Evolutionary conservation across 306 rosid species (phyloP).

Genomic region (Vicia faba): DNA sequence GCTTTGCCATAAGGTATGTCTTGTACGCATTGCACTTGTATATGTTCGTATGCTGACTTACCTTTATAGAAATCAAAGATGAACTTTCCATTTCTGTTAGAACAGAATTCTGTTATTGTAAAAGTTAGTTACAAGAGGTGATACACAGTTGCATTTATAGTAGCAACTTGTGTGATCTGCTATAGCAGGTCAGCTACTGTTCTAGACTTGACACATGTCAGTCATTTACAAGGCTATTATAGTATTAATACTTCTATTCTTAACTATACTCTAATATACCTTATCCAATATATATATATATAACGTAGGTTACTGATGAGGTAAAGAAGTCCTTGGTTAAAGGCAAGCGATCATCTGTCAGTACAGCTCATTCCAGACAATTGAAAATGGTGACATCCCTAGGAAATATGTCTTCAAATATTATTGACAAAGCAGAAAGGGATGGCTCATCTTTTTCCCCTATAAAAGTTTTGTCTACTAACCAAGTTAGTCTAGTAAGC

Average conservation of each 20-base stretch:
- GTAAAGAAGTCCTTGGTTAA: constrained; percentile 56
- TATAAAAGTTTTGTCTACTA: constrained; percentile 49
- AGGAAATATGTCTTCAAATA: constrained; percentile 50
- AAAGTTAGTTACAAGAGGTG: too few relatives aligned
- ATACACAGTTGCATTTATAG: too few relatives aligned
- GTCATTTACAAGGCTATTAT: too few relatives aligned
- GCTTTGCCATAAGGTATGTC: constrained; percentile 27
- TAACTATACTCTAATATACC: too few relatives aligned
- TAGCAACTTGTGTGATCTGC: too few relatives aligned
- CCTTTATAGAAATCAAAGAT: too few relatives aligned
- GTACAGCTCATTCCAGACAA: constrained; percentile 51
- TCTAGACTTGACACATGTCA: too few relatives aligned
- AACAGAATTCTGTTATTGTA: too few relatives aligned
- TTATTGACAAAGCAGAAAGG: constrained; percentile 49
- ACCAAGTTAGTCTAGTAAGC: constrained; percentile 49
- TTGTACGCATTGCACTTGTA: constrained; percentile 13
- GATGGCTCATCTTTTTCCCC: constrained; percentile 52
- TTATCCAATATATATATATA: constrained; percentile 38
- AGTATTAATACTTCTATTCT: too few relatives aligned
- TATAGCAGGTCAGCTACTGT: too few relatives aligned
- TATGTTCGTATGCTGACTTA: constrained; percentile 36
- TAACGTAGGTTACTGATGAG: constrained; percentile 61
- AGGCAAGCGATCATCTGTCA: constrained; percentile 70
- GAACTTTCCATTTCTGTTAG: too few relatives aligned
- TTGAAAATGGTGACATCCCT: constrained; percentile 52